Evolutionary conservation across 2,329 filamentous ascomycete species (phyloP).

Genomic region (Microsporum canis): DNA sequence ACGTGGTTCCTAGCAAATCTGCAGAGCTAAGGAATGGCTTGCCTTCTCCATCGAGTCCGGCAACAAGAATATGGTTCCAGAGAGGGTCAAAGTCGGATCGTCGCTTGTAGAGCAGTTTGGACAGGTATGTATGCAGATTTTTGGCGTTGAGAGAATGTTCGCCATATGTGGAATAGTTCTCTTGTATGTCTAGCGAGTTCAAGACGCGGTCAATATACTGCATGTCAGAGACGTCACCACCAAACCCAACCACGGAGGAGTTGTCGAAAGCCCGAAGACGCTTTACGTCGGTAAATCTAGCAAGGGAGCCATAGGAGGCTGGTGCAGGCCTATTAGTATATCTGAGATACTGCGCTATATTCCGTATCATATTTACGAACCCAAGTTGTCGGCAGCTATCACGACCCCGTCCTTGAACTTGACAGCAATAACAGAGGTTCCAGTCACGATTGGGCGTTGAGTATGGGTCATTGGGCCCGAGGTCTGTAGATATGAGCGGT

Average conservation of each 20-base stretch:
- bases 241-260: slow-evolving; percentile 78
- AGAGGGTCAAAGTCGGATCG: slow-evolving; percentile 93
- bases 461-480: slow-evolving; percentile 69
- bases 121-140: slow-evolving; percentile 92
- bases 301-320: slow-evolving; percentile 96
- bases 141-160: slow-evolving; percentile 60
- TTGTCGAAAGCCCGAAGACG: slow-evolving; percentile 82
- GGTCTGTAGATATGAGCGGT: slow-evolving; percentile 68
- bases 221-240: slow-evolving; percentile 97
- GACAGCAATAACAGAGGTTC: slow-evolving; percentile 85
- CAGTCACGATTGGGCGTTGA: slow-evolving; percentile 85
- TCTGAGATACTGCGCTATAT: neutral
- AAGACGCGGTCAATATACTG: slow-evolving; percentile 92
- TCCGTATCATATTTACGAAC: slow-evolving; percentile 35
- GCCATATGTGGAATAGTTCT: slow-evolving; percentile 54
- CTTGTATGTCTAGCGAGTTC: slow-evolving; percentile 71
- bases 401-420: slow-evolving; percentile 96
- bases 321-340: slow-evolving; percentile 10
- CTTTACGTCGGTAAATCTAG: slow-evolving; percentile 93
- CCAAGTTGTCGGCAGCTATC: slow-evolving; percentile 92
- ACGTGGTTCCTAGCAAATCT: slow-evolving; percentile 88
- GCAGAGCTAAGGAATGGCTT: slow-evolving; percentile 84
- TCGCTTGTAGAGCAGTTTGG: slow-evolving; percentile 91
- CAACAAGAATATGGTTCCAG: slow-evolving; percentile 92
- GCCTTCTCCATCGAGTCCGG: slow-evolving; percentile 66